phyloP scores from a whole-genome alignment of 2,329 filamentous ascomycete genomes.

The Aspergillus piperis region DNA sequence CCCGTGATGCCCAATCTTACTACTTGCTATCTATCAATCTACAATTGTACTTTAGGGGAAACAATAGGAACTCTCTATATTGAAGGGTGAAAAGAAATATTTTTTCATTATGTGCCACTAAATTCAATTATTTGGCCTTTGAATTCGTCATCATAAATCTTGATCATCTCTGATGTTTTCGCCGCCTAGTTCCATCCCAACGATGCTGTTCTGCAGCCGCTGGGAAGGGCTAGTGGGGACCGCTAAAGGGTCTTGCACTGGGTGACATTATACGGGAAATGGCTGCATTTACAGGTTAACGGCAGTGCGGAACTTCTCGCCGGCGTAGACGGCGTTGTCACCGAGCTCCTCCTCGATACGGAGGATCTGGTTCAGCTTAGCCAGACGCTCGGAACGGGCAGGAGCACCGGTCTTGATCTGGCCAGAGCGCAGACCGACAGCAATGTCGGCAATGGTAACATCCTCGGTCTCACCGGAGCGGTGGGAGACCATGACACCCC shows the following conservation, averaged over 20 bases:
- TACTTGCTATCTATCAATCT: background rate
- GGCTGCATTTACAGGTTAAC: constrained; percentile 73
- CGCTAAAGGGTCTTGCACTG: background rate
- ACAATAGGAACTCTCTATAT: background rate
- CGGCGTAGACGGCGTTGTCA: constrained; percentile 86
- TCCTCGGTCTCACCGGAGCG: constrained; percentile 99
- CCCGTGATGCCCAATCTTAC: constrained; percentile 19
- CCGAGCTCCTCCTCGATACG: constrained; percentile 99
- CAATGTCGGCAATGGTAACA: constrained; percentile 98
- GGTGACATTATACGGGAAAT: constrained; percentile 1
- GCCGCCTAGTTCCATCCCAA: constrained; percentile 6
- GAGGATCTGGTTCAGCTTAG: constrained; percentile 99
- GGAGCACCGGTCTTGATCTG: constrained; percentile 99
- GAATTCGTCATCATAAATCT: constrained; percentile 31
- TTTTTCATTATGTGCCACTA: constrained; percentile 29
- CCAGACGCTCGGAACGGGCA: constrained; percentile 93
- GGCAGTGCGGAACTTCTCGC: constrained; percentile 85
- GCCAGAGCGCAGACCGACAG: constrained; percentile 91
- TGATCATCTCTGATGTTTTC: constrained; percentile 7
- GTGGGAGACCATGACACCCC: constrained; percentile 99
- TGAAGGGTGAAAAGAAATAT: constrained; percentile 7
- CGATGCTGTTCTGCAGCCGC: constrained; percentile 1
- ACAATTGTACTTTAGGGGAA: background rate
- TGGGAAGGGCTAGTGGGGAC: background rate
- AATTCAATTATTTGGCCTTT: constrained; percentile 21